phyloP scores from a whole-genome alignment of 2,329 filamentous ascomycete species.

The Hypoxylon sp. region DNA sequence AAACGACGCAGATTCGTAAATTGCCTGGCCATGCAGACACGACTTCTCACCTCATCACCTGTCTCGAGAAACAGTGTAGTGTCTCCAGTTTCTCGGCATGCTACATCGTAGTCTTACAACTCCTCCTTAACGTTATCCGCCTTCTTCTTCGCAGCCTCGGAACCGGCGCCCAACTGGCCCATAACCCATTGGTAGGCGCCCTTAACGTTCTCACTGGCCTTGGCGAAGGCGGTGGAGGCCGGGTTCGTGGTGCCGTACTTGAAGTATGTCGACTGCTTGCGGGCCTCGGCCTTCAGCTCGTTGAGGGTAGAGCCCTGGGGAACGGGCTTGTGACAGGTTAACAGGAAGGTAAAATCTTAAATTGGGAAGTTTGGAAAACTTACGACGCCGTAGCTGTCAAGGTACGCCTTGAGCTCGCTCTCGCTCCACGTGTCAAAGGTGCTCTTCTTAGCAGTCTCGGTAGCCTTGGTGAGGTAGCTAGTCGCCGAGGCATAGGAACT shows the following conservation, averaged over 20 bases:
- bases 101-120: slow-evolving; percentile 54
- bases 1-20: neutral
- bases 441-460: slow-evolving; percentile 71
- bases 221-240: slow-evolving; percentile 73
- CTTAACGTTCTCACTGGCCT: slow-evolving; percentile 64
- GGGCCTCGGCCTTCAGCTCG: slow-evolving; percentile 76
- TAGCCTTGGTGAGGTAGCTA: slow-evolving; percentile 74
- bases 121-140: slow-evolving; percentile 61
- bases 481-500: slow-evolving; percentile 74
- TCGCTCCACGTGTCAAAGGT: slow-evolving; percentile 80
- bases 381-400: slow-evolving; percentile 81
- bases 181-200: slow-evolving; percentile 64
- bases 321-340: slow-evolving; percentile 54
- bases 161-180: slow-evolving; percentile 61
- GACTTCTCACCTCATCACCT: neutral
- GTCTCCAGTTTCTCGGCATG: neutral
- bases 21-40: neutral
- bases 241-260: slow-evolving; percentile 78
- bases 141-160: slow-evolving; percentile 62
- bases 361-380: slow-evolving; percentile 40
- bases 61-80: neutral
- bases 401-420: slow-evolving; percentile 80
- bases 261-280: slow-evolving; percentile 81
- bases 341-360: slow-evolving; percentile 31
- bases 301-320: slow-evolving; percentile 77